Evolutionary conservation across 768 basidiomycete genomes (phyloP).

Genomic region (Mycena galopus): DNA sequence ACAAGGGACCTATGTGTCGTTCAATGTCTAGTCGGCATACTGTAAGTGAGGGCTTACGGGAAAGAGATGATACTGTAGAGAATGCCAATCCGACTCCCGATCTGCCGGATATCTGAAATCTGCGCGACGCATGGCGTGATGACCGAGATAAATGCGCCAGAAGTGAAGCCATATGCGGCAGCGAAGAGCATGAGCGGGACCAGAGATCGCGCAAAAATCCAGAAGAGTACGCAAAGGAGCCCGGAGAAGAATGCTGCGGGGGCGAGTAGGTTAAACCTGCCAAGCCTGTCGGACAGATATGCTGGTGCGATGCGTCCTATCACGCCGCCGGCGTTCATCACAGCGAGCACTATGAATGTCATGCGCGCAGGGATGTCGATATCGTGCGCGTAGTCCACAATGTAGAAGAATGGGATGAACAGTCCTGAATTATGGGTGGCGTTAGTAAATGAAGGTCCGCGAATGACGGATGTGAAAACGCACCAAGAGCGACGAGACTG

Average conservation of each 20-base stretch:
- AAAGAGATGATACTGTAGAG: conserved; percentile 76
- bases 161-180: conserved; percentile 71
- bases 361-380: conserved; percentile 52
- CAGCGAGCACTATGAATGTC: conserved; percentile 70
- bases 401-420: conserved; percentile 81
- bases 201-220: conserved; percentile 62
- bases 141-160: conserved; percentile 77
- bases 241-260: conserved; percentile 75
- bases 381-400: conserved; percentile 69
- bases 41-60: conserved; percentile 72
- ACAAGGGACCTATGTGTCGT: conserved; percentile 63
- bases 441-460: neutral
- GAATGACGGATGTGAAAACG: conserved; percentile 36
- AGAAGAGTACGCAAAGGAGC: conserved; percentile 66
- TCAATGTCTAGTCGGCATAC: conserved; percentile 20
- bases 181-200: too few species aligned
- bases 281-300: conserved; percentile 74
- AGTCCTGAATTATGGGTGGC: conserved; percentile 59
- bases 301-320: conserved; percentile 76
- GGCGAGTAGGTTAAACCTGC: conserved; percentile 75
- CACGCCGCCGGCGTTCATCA: conserved; percentile 78
- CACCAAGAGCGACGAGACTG: conserved; percentile 72
- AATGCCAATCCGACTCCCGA: conserved; percentile 76
- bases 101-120: conserved; percentile 69
- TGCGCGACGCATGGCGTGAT: conserved; percentile 77